Evolutionary conservation across 2,329 filamentous ascomycete genomes (phyloP), one percentile per base, ranked within the genome.

Genomic region (Claviceps purpurea): DNA sequence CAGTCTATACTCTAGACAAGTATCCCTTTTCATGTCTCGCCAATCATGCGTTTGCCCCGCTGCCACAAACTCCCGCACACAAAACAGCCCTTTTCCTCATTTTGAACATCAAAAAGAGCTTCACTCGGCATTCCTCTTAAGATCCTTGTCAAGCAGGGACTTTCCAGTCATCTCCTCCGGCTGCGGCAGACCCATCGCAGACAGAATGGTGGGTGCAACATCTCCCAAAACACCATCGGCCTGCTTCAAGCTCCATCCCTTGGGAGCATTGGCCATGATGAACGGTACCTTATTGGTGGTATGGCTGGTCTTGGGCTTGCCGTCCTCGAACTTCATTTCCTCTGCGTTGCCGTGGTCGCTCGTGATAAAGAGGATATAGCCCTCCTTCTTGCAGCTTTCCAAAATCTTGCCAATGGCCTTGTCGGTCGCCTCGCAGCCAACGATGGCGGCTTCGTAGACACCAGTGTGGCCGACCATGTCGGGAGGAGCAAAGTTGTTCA

Each of bases 391-490:
- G 79, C 91, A 97, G 49, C 83, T 84, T 64, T 97, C 90, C 64
- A 88, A 89, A 61, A 98, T 90, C 68, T 84, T 81, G 62, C 89
- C 89, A 62, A 98, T 98, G 51, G 87, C 91, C 74, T 86, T 87
- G 70, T 98, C 93, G 13, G 93, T 98, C 59, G 91, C 84, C 59
- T 83, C 77, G 60, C 85, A 85, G 61, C 84, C 93, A 64, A 93
- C 66, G 56, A 98, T 84, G 53, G 93, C 93, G 34, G 93, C 91
- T 62, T 97, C 85, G 72, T 97, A 97, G 55, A 95, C 89, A 65
- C 93, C 93, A 11, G 93, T 98, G 75, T 98, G 93, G 60, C 93
- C 93, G 58, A 98, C 93, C 93, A 98, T 98, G 73, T 98, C 93
- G 18, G 93, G 93, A 43, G 93, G 93, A 43, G 93, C 93, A 71